These are phyloP conservation scores for Anthoceros angustus DNA, from an alignment of 225 moss, liverwort and hornwort genomes.

Conservation along the genomic window DNA sequence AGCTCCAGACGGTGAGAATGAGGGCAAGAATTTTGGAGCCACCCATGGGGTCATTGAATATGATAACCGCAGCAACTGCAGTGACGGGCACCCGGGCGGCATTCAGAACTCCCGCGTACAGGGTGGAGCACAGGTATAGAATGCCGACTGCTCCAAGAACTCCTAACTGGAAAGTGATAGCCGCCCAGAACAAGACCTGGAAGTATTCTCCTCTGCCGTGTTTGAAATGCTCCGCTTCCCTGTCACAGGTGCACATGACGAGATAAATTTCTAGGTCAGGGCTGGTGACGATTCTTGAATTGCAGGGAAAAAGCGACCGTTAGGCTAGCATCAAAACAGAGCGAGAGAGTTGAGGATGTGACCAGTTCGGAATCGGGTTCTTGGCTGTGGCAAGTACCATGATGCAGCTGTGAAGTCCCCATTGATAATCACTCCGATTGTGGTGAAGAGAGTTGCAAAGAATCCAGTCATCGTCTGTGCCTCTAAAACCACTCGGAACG, in stretches of 20 bases:
- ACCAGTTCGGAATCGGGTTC: too few species aligned
- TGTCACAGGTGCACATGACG: neutral
- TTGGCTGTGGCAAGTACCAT: neutral
- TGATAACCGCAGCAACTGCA: slow-evolving; percentile 16
- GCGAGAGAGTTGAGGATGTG: too few species aligned
- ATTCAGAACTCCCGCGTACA: slow-evolving; percentile 25
- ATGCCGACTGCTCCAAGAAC: slow-evolving; percentile 23
- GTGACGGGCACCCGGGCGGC: slow-evolving; percentile 24
- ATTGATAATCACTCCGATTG: slow-evolving; percentile 11
- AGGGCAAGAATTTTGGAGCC: slow-evolving; percentile 21
- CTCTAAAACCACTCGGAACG: slow-evolving; percentile 22
- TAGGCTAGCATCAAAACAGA: too few species aligned
- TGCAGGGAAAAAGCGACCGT: too few species aligned
- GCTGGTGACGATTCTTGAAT: neutral
- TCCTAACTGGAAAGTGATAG: slow-evolving; percentile 20
- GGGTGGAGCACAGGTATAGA: slow-evolving; percentile 19
- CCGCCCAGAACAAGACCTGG: slow-evolving; percentile 17
- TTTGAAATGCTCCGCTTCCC: slow-evolving; percentile 12
- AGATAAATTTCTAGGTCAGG: neutral
- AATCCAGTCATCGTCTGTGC: slow-evolving; percentile 19
- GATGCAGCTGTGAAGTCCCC: slow-evolving; percentile 16
- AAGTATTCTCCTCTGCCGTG: slow-evolving; percentile 19
- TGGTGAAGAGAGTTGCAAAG: slow-evolving; percentile 19
- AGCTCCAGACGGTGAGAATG: slow-evolving; percentile 21
- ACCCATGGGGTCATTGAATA: slow-evolving; percentile 25